Conservation (phyloP, 441 rosid genomes). For the Arabidopsis hybrid region DNA sequence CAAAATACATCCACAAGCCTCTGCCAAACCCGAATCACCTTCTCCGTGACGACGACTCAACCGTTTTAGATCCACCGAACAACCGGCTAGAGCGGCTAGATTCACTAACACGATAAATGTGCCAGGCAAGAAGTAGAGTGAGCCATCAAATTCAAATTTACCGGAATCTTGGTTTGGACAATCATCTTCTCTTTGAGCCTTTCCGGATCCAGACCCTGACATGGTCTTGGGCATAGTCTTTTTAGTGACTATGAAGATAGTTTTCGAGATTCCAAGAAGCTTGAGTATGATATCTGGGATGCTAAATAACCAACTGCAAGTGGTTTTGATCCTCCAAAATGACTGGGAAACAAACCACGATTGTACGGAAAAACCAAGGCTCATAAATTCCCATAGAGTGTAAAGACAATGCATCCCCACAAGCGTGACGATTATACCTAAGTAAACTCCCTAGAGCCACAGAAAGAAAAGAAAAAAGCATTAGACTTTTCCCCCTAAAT, state of each 20-base stretch:
- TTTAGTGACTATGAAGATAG: slow-evolving; percentile 58
- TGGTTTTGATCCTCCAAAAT: slow-evolving; percentile 35
- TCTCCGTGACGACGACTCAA: background rate
- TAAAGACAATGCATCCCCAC: slow-evolving; percentile 37
- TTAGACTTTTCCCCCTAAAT: background rate
- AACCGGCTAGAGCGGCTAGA: slow-evolving; percentile 43
- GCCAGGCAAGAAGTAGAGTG: slow-evolving; percentile 60
- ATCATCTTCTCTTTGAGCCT: slow-evolving; percentile 20
- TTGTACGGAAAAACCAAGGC: slow-evolving; percentile 25
- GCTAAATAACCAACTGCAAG: slow-evolving; percentile 55
- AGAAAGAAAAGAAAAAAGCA: background rate
- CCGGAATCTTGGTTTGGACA: slow-evolving; percentile 19
- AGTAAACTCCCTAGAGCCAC: slow-evolving; percentile 25
- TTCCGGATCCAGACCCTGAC: background rate
- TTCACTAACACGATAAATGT: slow-evolving; percentile 59
- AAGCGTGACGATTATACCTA: slow-evolving; percentile 11
- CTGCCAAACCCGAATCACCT: slow-evolving; percentile 35
- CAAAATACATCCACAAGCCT: slow-evolving; percentile 37
- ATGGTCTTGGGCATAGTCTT: slow-evolving; percentile 46
- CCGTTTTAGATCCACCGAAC: slow-evolving; percentile 34
- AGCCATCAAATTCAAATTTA: slow-evolving; percentile 60
- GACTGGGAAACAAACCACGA: slow-evolving; percentile 33
- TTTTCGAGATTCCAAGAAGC: slow-evolving; percentile 59
- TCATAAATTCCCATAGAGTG: slow-evolving; percentile 39
- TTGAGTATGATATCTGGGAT: slow-evolving; percentile 44